phyloP scores from a whole-genome alignment of 225 moss, liverwort and hornwort genomes.

The Physcomitrium patens region DNA sequence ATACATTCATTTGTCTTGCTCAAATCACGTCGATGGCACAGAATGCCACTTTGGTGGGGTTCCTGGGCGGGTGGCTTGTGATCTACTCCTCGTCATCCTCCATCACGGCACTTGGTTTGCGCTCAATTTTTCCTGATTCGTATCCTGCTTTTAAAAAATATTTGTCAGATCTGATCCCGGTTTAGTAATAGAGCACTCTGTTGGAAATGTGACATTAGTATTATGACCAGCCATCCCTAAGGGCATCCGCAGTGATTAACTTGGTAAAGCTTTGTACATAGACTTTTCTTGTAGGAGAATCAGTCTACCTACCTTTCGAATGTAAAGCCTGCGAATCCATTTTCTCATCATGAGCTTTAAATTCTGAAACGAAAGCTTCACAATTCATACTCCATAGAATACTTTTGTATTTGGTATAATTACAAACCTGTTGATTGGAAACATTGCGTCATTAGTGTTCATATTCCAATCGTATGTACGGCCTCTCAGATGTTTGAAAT shows the following conservation, averaged over 20 bases:
- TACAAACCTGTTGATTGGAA: too few species aligned
- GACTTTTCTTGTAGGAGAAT: slow-evolving; percentile 33
- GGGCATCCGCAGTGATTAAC: slow-evolving; percentile 25
- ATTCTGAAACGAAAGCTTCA: too few species aligned
- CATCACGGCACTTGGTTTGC: slow-evolving; percentile 63
- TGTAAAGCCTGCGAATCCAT: neutral
- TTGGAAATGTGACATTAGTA: slow-evolving; percentile 28
- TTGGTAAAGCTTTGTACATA: slow-evolving; percentile 41
- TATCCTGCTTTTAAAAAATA: slow-evolving; percentile 52
- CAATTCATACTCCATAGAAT: too few species aligned
- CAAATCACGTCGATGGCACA: slow-evolving; percentile 84
- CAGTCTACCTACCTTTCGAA: slow-evolving; percentile 20
- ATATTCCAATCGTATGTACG: too few species aligned
- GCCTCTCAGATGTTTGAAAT: too few species aligned
- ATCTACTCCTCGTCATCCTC: slow-evolving; percentile 83
- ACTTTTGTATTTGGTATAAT: too few species aligned
- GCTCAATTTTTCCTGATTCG: slow-evolving; percentile 49
- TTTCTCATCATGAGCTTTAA: too few species aligned
- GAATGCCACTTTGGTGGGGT: slow-evolving; percentile 71
- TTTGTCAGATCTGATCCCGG: slow-evolving; percentile 49
- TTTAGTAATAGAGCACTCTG: slow-evolving; percentile 30
- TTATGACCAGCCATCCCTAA: neutral
- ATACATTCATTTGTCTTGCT: slow-evolving; percentile 82
- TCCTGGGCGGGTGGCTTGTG: slow-evolving; percentile 86
- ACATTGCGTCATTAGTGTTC: too few species aligned